Conservation (phyloP, 257 asterid genomes). For the Leptodermis oblonga region DNA sequence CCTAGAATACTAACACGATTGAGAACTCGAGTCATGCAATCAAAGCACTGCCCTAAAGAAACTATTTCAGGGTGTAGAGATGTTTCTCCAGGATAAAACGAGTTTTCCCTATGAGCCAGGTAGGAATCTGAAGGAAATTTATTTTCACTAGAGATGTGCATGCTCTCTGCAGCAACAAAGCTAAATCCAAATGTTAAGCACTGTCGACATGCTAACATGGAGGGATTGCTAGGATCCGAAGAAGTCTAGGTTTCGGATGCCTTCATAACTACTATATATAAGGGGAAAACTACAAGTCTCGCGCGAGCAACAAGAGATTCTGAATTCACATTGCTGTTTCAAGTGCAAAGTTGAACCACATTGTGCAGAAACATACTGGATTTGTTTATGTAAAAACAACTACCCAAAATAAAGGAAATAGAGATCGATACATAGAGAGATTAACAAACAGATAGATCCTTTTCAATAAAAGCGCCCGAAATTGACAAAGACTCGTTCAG, state of each 20-base stretch:
- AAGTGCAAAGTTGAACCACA: not conserved
- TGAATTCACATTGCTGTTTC: no score
- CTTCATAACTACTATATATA: not conserved
- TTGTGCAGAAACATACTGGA: not conserved
- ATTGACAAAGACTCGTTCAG: not conserved
- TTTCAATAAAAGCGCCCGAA: not conserved
- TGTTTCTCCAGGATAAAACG: no score
- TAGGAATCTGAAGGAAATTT: not conserved
- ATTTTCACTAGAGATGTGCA: not conserved
- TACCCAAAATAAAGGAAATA: not conserved
- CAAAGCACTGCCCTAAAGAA: no score
- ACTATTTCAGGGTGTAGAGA: no score
- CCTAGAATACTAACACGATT: no score
- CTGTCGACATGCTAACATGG: not conserved
- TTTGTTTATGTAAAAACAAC: not conserved
- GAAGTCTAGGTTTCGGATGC: not conserved
- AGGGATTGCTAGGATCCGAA: not conserved
- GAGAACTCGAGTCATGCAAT: no score
- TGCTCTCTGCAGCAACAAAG: not conserved
- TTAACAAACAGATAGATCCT: not conserved
- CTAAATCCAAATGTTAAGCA: not conserved
- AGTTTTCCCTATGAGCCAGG: not conserved
- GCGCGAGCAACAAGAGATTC: not conserved
- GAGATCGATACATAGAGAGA: not conserved
- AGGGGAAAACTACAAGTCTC: not conserved